phyloP scores from a whole-genome alignment of 768 basidiomycete species.

The Tulasnella sp. region DNA sequence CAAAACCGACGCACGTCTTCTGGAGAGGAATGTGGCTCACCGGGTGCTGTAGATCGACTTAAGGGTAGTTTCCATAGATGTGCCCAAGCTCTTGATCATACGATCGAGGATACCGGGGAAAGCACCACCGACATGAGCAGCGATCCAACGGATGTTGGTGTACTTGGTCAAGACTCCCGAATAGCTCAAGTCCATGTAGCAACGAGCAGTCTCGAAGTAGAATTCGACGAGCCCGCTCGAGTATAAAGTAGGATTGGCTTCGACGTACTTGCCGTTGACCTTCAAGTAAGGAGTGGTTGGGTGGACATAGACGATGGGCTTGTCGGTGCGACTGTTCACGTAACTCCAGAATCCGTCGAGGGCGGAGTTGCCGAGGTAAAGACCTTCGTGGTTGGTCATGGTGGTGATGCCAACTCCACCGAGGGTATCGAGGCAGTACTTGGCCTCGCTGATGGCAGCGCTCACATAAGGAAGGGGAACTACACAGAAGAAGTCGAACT shows the following conservation, averaged over 20 bases:
- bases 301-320: constrained; percentile 18
- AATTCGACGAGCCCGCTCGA: constrained; percentile 10
- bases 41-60: constrained; percentile 22
- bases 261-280: constrained; percentile 9
- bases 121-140: constrained; percentile 19
- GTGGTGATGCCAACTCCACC: constrained; percentile 10
- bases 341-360: constrained; percentile 12
- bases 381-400: constrained; percentile 23
- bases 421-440: constrained; percentile 11
- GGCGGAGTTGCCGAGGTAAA: constrained; percentile 23
- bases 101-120: constrained; percentile 23
- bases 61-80: not conserved
- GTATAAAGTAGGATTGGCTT: constrained; percentile 23
- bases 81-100: constrained; percentile 17
- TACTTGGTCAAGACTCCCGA: not conserved
- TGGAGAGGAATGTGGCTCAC: not conserved
- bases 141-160: constrained; percentile 21
- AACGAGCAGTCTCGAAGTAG: constrained; percentile 24
- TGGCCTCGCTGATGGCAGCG: constrained; percentile 23
- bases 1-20: too few species aligned
- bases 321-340: constrained; percentile 17
- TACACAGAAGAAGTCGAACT: constrained; percentile 15
- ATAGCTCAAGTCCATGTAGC: constrained; percentile 21
- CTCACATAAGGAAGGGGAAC: constrained; percentile 13
- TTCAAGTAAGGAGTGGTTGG: constrained; percentile 17